phyloP scores from a whole-genome alignment of 495 filamentous ascomycete genomes.

The Penicillium robsamsonii region DNA sequence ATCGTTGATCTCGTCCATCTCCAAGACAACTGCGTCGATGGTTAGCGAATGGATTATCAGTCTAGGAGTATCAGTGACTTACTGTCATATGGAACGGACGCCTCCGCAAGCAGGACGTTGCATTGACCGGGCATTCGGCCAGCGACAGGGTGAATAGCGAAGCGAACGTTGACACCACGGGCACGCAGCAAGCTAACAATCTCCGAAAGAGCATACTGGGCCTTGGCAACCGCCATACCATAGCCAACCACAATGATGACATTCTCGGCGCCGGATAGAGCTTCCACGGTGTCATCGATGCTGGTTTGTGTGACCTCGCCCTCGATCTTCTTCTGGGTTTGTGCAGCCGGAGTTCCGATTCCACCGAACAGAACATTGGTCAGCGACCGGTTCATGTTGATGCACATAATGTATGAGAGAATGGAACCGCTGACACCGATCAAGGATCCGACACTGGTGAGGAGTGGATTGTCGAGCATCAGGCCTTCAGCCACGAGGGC shows the following conservation, averaged over 20 bases:
- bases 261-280: conserved; percentile 64
- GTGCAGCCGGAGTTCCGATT: conserved; percentile 54
- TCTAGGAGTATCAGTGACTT: conserved; percentile 9
- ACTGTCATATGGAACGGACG: conserved; percentile 78
- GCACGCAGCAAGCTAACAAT: conserved; percentile 67
- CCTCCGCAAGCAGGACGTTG: conserved; percentile 80
- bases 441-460: conserved; percentile 74
- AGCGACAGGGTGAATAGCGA: conserved; percentile 81
- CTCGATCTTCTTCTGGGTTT: conserved; percentile 67
- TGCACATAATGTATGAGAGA: conserved; percentile 78
- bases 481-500: conserved; percentile 79
- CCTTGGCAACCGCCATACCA: conserved; percentile 85
- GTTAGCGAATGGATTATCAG: conserved; percentile 13
- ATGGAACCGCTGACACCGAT: conserved; percentile 82
- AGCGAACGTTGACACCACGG: conserved; percentile 73
- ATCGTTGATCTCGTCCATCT: conserved; percentile 92
- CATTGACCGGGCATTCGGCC: conserved; percentile 86
- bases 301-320: conserved; percentile 68
- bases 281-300: conserved; percentile 71
- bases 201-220: conserved; percentile 79
- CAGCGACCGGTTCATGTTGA: conserved; percentile 79
- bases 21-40: conserved; percentile 55
- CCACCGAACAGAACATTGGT: conserved; percentile 81
- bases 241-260: conserved; percentile 85
- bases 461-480: conserved; percentile 79